Base-by-base conservation (phyloP, 345 rosid genomes). In the Psidium guajava region DNA sequence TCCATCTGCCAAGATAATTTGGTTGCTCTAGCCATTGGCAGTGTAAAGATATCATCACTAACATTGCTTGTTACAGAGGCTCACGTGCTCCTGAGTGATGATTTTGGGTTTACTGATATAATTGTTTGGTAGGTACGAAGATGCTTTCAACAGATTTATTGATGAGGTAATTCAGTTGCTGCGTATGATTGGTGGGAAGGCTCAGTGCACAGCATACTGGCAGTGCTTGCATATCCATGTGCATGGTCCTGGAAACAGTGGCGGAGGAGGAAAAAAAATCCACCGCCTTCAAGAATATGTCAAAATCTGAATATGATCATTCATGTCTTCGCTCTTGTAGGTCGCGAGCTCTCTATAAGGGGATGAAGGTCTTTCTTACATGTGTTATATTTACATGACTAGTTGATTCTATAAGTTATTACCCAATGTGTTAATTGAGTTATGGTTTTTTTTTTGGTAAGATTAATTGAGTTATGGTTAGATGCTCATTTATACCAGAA, bases 131-230 rank as follows among this genome's bases (percentile, higher is more conserved):
- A 97, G 99, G 89, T 97, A 97, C 84, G 99, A 97, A 92, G 99
- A 96, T 92, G 98, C 98, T 87, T 97, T 94, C 89, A 97, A 96
- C 88, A 92, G 98, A 90, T 96, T 97, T 87, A 96, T 97, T 90
- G 98, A 96, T 87, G 98, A 95, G 89, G 94, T 50, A 97, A 97
- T 90, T 95, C 99, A 61, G 96, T 95, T 87, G 98, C 99, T 85
- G 98, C 98, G 64, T 97, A 95, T 92, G 96, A 97, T 88, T 97
- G 99, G 99, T 97, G 99, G 99, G 99, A 97, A 91, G 99, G 99
- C 85, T 96, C 99, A 55, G 94, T 96, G 50, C 98, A 96, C 88
- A 94, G 98, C 90, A 97, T 97, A 88, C 95, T 97, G 24, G 92
- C 96, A 85, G 90, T 97, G 86, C 94, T 97, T 85, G 98, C 98